These are phyloP conservation scores for Chalaropsis thielavioides DNA, from an alignment of 2,329 filamentous ascomycete genomes.

Conservation along the genomic window DNA sequence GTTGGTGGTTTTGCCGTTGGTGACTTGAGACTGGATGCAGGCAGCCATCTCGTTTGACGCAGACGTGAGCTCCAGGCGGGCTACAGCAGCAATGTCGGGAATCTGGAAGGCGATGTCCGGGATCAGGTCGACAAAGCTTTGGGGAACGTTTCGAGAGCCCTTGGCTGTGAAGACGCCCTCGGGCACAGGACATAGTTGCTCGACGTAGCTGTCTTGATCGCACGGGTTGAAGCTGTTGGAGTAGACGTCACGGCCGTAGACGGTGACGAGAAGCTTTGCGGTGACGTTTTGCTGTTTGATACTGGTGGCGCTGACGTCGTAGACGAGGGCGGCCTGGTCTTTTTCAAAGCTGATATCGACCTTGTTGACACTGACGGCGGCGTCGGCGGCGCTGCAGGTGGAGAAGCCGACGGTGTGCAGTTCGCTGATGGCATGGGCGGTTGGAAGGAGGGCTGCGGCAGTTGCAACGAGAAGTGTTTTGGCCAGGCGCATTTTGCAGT, in stretches of 20 bases:
- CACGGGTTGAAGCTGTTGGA: constrained; percentile 74
- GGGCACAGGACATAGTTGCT: constrained; percentile 74
- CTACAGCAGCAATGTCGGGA: constrained; percentile 77
- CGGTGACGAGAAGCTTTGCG: constrained; percentile 59
- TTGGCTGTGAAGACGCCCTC: constrained; percentile 56
- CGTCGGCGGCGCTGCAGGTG: constrained; percentile 42
- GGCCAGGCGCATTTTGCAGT: constrained; percentile 3
- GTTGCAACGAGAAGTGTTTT: constrained; percentile 21
- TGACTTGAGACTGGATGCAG: constrained; percentile 68
- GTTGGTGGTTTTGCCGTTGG: constrained; percentile 72
- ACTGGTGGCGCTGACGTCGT: constrained; percentile 72
- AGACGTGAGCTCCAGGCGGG: constrained; percentile 59
- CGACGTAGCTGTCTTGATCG: constrained; percentile 42
- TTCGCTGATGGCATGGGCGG: constrained; percentile 51
- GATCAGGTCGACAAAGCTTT: constrained; percentile 56
- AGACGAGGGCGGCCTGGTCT: constrained; percentile 54
- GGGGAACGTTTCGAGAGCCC: constrained; percentile 58
- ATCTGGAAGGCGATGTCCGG: constrained; percentile 80
- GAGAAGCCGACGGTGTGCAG: constrained; percentile 70
- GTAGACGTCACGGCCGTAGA: constrained; percentile 75
- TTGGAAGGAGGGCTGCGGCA: constrained; percentile 26
- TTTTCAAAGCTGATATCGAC: constrained; percentile 70
- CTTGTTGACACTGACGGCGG: constrained; percentile 52
- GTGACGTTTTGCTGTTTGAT: constrained; percentile 62
- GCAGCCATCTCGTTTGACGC: constrained; percentile 47